Base-by-base conservation (phyloP, 2,329 filamentous ascomycete species). In the Aspergillus nomiae region DNA sequence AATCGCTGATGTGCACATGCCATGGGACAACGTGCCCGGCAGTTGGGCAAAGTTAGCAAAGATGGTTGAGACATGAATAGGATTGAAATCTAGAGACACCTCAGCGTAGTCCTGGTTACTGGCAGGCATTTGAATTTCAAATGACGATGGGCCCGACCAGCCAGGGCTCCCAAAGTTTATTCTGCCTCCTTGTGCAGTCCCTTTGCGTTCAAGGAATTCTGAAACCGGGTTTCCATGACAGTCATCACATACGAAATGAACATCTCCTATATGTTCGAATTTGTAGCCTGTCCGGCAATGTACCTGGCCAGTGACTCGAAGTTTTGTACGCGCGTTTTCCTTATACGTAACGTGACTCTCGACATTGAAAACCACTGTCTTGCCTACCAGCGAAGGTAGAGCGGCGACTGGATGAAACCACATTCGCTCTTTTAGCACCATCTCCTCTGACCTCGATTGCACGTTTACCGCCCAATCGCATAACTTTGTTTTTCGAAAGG, bases 1-100 rank as follows among this genome's bases (percentile, higher is more conserved):
- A 45, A 94, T 90, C 64, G 94, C 94, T 77, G 94, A 97, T 0
- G 94, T 95, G 84, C 96, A 97, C 94, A 98, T 98, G 76, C 94
- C 94, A 76, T 98, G 94, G 0, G 94, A 97, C 73, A 98, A 97
- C 36, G 94, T 97, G 51, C 94, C 94, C 2, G 92, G 92, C 12
- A 98, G 85, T 76, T 92, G 93, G 73, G 94, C 94, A 73, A 97
- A 97, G 78, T 87, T 92, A n/a, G 94, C 91, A 80, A 98, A 98
- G 56, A 97, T 91, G 58, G 93, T 89, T 16, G 94, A 97, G 50
- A 97, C 94, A 84, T 98, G 94, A 66, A 98, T 98, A 16, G 94
- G 94, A 80, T 98, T 98, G 86, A 91, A 97, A 77, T 98, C 94
- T 56, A 93, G 94, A 58, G 94, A 98, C 14, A 97, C 93, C 69